Evolutionary conservation across 352 stramenopile genomes (phyloP), one percentile per base, ranked within the genome.

Genomic region (Globisporangium splendens): DNA sequence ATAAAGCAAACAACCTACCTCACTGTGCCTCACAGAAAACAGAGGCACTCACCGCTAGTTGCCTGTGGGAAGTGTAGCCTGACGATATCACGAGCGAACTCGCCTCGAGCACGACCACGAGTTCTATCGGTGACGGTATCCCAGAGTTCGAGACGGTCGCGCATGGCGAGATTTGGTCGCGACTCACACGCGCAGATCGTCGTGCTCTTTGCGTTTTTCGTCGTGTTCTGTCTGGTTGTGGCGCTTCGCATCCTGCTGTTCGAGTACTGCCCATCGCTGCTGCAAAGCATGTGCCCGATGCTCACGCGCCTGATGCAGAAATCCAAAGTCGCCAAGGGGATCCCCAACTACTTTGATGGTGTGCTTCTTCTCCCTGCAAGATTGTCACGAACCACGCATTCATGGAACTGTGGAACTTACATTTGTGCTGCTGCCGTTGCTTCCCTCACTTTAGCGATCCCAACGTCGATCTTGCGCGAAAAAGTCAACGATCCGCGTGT

Each of bases 341-440:
- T 92, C n/a, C 84, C 84, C 20, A 94, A 90, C 61, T 94, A 94
- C 65, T 94, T 92, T 49, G 82, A 94, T 39, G 77, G 73, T 83
- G n/a, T n/a, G n/a, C 24, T 31, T 2, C 24, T 31, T 31, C 5
- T 31, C 5, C 24, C 24, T 31, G 24, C 24, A 31, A 2, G 3
- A 17, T 50, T 50, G 46, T 13, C 18, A 21, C 22, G 46, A 22
- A 50, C 2, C 24, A 31, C 24, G 24, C 24, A 31, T 5, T 31
- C 24, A 31, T 5, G 5, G 24, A 31, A 31, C 24, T 31, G 24
- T 5, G 5, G 24, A 31, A 31, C n/a, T n/a, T n/a, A n/a, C n/a
- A n/a, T n/a, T n/a, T 5, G 5, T 31, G 24, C 24, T 31, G 24
- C 24, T 31, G 7, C 2, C 11, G 12, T 41, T 10, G 38, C 38